phyloP scores from a whole-genome alignment of 805 yeast genomes.

The Yarrowia sp. region DNA sequence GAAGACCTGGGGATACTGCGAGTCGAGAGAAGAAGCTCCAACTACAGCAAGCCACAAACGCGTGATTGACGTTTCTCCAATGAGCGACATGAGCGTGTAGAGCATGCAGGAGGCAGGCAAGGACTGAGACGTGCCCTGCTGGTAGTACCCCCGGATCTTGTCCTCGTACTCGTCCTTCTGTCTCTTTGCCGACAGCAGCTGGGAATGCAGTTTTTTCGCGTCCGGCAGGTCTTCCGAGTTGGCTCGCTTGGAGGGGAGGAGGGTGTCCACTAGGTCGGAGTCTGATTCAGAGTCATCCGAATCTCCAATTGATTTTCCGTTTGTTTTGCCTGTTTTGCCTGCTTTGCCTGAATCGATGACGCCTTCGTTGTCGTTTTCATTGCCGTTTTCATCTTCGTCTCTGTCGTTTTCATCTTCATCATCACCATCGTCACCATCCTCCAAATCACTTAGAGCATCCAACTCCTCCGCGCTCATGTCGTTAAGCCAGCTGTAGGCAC shows the following conservation, averaged over 20 bases:
- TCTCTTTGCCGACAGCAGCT: conserved; percentile 31
- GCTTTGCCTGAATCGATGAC: no score
- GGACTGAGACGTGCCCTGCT: conserved; percentile 74
- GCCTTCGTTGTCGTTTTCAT: neutral
- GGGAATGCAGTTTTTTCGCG: conserved; percentile 4
- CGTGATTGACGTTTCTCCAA: conserved; percentile 73
- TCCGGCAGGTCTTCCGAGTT: conserved; percentile 27
- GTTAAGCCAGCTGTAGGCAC: conserved; percentile 27
- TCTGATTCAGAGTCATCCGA: neutral
- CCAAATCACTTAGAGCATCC: conserved; percentile 24
- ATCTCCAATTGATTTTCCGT: no score
- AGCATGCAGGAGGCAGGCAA: conserved; percentile 76
- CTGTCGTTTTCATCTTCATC: conserved; percentile 16
- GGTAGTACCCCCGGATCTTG: conserved; percentile 69
- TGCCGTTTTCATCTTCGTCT: neutral
- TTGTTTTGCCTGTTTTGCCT: no score
- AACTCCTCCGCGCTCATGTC: conserved; percentile 30
- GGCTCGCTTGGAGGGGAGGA: neutral
- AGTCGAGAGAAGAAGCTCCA: conserved; percentile 81
- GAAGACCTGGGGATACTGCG: conserved; percentile 67
- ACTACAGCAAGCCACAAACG: conserved; percentile 84
- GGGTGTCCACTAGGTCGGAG: conserved; percentile 30
- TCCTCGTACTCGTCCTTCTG: conserved; percentile 42
- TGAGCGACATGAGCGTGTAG: conserved; percentile 72
- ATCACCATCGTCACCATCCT: conserved; percentile 31